Base-by-base conservation (phyloP, 2,329 filamentous ascomycete genomes). In the Fusarium sororula region DNA sequence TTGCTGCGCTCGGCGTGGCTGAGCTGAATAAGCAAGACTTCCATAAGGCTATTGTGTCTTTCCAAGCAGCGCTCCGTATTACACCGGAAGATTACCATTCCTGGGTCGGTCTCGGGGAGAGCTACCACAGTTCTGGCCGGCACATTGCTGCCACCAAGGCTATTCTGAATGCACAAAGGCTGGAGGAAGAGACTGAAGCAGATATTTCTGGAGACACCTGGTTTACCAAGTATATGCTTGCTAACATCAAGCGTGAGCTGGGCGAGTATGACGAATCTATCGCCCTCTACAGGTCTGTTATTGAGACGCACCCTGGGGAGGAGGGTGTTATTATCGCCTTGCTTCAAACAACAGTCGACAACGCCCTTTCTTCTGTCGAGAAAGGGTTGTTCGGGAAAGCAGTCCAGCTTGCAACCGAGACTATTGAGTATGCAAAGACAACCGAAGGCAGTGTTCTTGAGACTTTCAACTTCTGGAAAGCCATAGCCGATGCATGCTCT, bases 151-250 rank as follows among this genome's bases (percentile, higher is more conserved):
- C 96, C 1, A 94, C 93, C 7, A 96, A 96, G 79, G 95, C 96
- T 1, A 96, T 98, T 75, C 86, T 93, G 39, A 93, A 97, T 79
- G 96, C 96, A 0, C 92, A 96, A 79, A 89, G 89, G 61, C 87
- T 98, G 9, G 93, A 96, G 71, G 86, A 89, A 35, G 86, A 87
- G 3, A 81, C 88, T 1, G 75, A 80, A 81, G 86, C n/a, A 79
- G 87, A 79, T 82, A 88, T 80, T 2, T 80, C 82, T 5, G 90
- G 89, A 1, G 93, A 97, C 75, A 93, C 90, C 15, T 99, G 96
- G 96, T 99, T 98, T 81, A 95, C 95, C 13, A 94, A 94, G 79
- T 98, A 98, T 82, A 97, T 99, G 92, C 89, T 98, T 68, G 95
- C 94, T 45, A 98, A 99, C 78, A 94, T 99, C 62, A 94, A 95